Conservation (phyloP, 495 filamentous ascomycete genomes). For the Trichoderma virens region DNA sequence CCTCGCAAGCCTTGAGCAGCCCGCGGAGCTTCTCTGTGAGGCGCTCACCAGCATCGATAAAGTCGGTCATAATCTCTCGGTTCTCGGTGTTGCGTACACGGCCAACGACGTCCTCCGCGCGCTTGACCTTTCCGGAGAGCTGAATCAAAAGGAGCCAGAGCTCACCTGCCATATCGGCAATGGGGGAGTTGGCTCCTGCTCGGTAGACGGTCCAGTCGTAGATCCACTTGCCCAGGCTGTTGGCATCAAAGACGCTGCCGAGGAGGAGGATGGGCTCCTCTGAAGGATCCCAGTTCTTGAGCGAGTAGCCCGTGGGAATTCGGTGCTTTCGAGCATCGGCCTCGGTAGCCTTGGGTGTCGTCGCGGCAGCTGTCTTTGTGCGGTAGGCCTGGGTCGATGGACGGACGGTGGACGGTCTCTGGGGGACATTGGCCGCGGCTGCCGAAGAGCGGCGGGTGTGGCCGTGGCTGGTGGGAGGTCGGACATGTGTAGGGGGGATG, state of each 20-base stretch:
- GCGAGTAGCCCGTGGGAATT: constrained; percentile 86
- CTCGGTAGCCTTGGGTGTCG: constrained; percentile 66
- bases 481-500: constrained; percentile 27
- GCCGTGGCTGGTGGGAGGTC: constrained; percentile 29
- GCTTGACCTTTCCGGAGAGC: constrained; percentile 91
- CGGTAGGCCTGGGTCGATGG: constrained; percentile 27
- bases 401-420: constrained; percentile 28
- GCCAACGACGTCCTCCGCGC: constrained; percentile 72
- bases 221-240: constrained; percentile 97
- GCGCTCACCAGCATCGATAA: constrained; percentile 83
- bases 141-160: constrained; percentile 93
- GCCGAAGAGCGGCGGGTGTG: constrained; percentile 29
- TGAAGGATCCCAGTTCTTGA: constrained; percentile 97
- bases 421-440: constrained; percentile 33
- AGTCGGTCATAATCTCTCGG: constrained; percentile 79
- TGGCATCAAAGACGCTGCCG: constrained; percentile 94
- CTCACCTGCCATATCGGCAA: constrained; percentile 88
- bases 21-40: constrained; percentile 80
- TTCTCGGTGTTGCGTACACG: constrained; percentile 65
- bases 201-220: constrained; percentile 99
- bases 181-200: constrained; percentile 76
- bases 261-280: constrained; percentile 88
- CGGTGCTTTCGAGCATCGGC: constrained; percentile 70
- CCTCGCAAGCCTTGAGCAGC: constrained; percentile 82
- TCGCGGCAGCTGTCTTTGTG: constrained; percentile 8